A percentile compares a stretch with the other conserved stretches of the same genome.
Conservation (phyloP, 805 yeast species). For the Schwanniomyces occidentalis region DNA sequence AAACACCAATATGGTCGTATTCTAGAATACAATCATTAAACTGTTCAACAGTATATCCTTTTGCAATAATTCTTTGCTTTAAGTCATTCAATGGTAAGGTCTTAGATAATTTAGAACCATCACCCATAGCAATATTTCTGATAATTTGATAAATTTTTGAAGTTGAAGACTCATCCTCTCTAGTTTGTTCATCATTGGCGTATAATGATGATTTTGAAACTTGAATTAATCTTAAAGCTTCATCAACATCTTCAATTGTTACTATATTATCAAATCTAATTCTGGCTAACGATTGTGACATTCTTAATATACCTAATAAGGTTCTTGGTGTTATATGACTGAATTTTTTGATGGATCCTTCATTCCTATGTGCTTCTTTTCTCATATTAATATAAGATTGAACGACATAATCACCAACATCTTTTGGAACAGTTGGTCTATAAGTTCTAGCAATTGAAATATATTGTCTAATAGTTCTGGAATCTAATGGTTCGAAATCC, state of each 20-base stretch:
- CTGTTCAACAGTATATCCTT: constrained; percentile 82
- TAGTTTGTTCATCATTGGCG: constrained; percentile 48
- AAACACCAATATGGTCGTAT: constrained; percentile 68
- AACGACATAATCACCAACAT: constrained; percentile 84
- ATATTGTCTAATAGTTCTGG: constrained; percentile 80
- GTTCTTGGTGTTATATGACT: constrained; percentile 96
- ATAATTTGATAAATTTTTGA: constrained; percentile 74
- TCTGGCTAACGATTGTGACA: constrained; percentile 93
- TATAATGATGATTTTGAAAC: constrained; percentile 85
- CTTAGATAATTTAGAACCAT: constrained; percentile 25
- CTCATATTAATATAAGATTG: constrained; percentile 87
- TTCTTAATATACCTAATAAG: constrained; percentile 81
- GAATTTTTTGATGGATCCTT: constrained; percentile 74
- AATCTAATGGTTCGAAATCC: constrained; percentile 74
- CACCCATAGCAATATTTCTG: constrained; percentile 51
- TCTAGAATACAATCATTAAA: constrained; percentile 73
- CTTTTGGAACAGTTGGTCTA: constrained; percentile 82
- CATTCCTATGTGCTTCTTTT: constrained; percentile 82
- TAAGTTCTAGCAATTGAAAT: constrained; percentile 81
- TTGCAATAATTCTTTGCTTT: constrained; percentile 65
- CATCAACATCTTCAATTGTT: constrained; percentile 83
- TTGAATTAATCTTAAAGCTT: constrained; percentile 82
- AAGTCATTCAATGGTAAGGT: constrained; percentile 48
- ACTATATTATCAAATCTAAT: constrained; percentile 78
- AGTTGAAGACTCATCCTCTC: constrained; percentile 65